Conservation (phyloP, 495 filamentous ascomycete species). For the Viridothelium virens region DNA sequence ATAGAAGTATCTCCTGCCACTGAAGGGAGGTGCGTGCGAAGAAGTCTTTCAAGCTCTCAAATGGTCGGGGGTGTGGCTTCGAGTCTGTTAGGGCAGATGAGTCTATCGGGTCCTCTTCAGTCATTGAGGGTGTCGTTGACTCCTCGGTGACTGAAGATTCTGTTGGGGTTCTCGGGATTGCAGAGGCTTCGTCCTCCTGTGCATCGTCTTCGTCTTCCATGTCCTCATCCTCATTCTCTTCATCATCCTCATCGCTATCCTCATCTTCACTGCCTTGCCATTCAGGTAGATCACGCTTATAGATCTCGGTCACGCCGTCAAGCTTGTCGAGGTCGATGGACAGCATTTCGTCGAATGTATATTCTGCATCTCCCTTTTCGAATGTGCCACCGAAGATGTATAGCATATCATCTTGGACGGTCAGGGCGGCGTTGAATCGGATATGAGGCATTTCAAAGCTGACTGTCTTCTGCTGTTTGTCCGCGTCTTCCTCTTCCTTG, state of each 20-base stretch:
- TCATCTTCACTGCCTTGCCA: slow-evolving; percentile 58
- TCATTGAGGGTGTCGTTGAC: slow-evolving; percentile 40
- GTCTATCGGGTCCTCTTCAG: slow-evolving; percentile 32
- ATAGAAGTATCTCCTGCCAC: slow-evolving; percentile 81
- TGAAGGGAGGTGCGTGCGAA: slow-evolving; percentile 77
- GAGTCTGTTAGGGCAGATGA: slow-evolving; percentile 47
- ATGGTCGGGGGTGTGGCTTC: slow-evolving; percentile 66
- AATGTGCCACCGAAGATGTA: slow-evolving; percentile 94
- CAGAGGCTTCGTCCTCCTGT: slow-evolving; percentile 43
- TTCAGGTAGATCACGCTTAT: slow-evolving; percentile 72
- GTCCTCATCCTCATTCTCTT: slow-evolving; percentile 60
- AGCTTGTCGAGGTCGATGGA: slow-evolving; percentile 84
- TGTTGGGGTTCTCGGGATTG: slow-evolving; percentile 26
- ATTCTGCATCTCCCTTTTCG: slow-evolving; percentile 89
- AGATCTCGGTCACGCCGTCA: slow-evolving; percentile 84
- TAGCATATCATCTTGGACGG: slow-evolving; percentile 83
- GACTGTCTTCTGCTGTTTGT: slow-evolving; percentile 43
- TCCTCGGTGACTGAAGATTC: slow-evolving; percentile 30
- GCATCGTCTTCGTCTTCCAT: slow-evolving; percentile 65
- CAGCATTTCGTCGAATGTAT: slow-evolving; percentile 88
- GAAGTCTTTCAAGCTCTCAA: slow-evolving; percentile 87
- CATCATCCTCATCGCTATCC: slow-evolving; percentile 43
- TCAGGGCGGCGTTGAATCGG: slow-evolving; percentile 80
- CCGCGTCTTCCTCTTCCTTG: slow-evolving; percentile 45
- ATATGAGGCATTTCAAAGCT: slow-evolving; percentile 74